Percentiles rank a stretch among this genome's conserved stretches.
phyloP scores from a whole-genome alignment of 139 green algal species.

The Tetraselmis chui region DNA sequence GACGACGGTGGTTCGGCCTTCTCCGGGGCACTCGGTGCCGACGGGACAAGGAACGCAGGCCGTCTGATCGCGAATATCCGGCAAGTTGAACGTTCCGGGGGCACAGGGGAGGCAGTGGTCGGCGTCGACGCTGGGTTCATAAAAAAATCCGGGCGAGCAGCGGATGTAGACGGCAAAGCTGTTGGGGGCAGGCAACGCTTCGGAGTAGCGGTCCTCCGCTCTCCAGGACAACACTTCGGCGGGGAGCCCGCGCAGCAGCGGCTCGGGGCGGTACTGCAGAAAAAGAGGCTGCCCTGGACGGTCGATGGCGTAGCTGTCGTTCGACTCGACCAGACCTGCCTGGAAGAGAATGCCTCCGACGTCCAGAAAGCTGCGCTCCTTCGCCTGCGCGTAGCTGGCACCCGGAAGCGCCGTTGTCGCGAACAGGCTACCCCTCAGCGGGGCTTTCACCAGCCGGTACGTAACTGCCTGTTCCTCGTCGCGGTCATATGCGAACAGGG shows the following conservation, averaged over 20 bases:
- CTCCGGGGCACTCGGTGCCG: background rate
- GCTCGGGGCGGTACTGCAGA: background rate
- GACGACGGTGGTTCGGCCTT: background rate
- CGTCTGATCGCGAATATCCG: background rate
- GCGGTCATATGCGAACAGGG: background rate
- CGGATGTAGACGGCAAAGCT: background rate
- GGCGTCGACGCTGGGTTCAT: background rate
- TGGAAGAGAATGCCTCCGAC: background rate
- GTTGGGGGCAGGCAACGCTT: background rate
- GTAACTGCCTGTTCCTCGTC: background rate
- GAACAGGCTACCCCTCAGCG: background rate
- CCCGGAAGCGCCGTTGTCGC: background rate
- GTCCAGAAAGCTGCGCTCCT: background rate
- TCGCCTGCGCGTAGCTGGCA: background rate
- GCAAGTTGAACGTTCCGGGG: background rate
- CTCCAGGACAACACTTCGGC: background rate
- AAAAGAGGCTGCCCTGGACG: background rate
- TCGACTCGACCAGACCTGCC: background rate
- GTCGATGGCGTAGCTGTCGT: background rate
- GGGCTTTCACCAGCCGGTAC: background rate
- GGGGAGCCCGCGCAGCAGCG: background rate
- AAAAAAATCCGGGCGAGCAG: background rate
- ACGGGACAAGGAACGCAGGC: background rate
- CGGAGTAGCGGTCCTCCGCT: background rate
- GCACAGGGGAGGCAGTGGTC: background rate